Evolutionary conservation across 257 asterid genomes (phyloP), one percentile per base, ranked within the genome.

Genomic region (Henckelia pumila): DNA sequence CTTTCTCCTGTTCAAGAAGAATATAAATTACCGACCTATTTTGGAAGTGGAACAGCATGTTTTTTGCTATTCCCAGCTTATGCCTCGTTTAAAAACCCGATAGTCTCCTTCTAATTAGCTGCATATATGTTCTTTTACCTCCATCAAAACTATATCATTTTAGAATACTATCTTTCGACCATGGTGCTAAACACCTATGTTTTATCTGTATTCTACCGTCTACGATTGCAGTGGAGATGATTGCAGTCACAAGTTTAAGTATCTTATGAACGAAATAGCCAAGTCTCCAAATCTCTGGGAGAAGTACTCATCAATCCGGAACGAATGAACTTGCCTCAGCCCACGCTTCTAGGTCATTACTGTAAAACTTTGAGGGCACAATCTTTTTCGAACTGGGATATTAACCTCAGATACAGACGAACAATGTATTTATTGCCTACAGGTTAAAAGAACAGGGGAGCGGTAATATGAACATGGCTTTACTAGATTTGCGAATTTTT

Each of bases 171-270:
- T 28, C 20, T 23, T 64, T 3, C n/a, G 11, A 19, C 24, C 25
- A 20, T 58, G 20, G n/a, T 29, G 7, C n/a, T 61, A n/a, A 50
- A 56, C 61, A 55, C 40, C 60, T 47, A 11, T 60, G 30, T 60
- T 16, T 20, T n/a, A 28, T 28, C 7, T 28, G 5, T 28, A 28
- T 9, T 59, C 21, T 56, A 7, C 53, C 21, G 6, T 44, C 14
- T 49, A 22, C 47, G 63, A 69, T 72, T 77, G 85, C 90, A 94
- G 99, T n/a, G 96, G 96, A 77, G 96, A 95, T 44, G 97, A 94
- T 57, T 94, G 89, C 79, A 91, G 96, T 68, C 98, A 88, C 78
- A 94, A 86, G 84, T 91, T 94, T 49, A 94, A 94, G 90, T 87
- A 84, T 76, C 95, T 94, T 11, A 94, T 91, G 95, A 83, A 28